Evolutionary conservation across 768 basidiomycete genomes (phyloP), one percentile per base, ranked within the genome.

Genomic region (Amanita rimosa): DNA sequence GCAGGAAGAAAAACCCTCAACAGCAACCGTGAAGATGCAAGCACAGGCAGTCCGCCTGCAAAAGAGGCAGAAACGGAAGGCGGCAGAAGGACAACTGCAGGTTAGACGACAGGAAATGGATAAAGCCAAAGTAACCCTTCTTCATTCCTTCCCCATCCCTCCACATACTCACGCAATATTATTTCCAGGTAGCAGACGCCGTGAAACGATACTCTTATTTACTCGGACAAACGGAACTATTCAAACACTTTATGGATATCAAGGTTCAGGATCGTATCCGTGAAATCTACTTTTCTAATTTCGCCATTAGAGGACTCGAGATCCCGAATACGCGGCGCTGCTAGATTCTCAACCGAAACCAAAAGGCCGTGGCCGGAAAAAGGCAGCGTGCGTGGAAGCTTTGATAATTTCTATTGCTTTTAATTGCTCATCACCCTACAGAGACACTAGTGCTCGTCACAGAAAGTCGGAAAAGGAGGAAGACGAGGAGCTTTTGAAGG

Each of bases 391-490:
- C 38, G 27, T 49, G 24, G 17, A 22, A 48, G 21, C 21, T 41
- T 26, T 27, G 38, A 19, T 8, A 7, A 4, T 21, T n/a, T 9
- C 10, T 34, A n/a, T n/a, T n/a, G n/a, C 13, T 3, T 10, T 38
- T 1, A 27, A 2, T 22, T 10, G 8, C 37, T 26, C 17, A 41
- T 50, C 11, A 55, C 16, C 8, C 5, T 10, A 14, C 19, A 91
- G 86, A 46, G 90, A 88, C 53, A 78, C 81, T 43, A 81, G 63
- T 43, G 76, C 84, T 22, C 84, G 94, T 8, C 91, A 93, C 59
- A 80, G 95, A 47, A 96, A 93, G 64, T 93, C 90, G 0, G 96
- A 99, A 65, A 96, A 96, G 66, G 96, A 99, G 59, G 96, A 98
- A 63, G 96, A 98, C 48, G 93, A 95, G 54, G 95, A 99, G 65